Evolutionary conservation across 108 stramenopile genomes (phyloP), one percentile per base, ranked within the genome.

Genomic region (Nitzschia sp.): DNA sequence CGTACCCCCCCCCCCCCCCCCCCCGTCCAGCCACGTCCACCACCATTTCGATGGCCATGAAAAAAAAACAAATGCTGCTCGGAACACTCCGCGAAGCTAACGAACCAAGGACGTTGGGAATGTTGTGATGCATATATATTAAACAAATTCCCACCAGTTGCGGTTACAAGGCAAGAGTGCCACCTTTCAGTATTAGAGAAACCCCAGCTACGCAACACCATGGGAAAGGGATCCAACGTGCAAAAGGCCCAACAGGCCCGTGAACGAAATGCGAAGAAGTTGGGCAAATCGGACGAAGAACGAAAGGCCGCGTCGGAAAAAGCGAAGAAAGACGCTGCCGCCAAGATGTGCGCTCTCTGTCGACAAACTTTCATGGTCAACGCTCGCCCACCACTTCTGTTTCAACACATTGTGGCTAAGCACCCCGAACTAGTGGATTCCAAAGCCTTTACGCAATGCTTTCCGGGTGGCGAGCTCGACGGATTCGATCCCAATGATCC

Each of bases 191-290:
- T n/a, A n/a, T n/a, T n/a, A n/a, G n/a, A n/a, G n/a, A n/a, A n/a
- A n/a, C n/a, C n/a, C n/a, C n/a, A n/a, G n/a, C n/a, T n/a, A n/a
- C n/a, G n/a, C n/a, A n/a, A n/a, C n/a, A 74, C 30, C 46, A 94
- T 94, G 93, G 93, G 93, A 65, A 94, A 94, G 63, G 93, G 93
- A 70, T 91, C 90, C 23, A 94, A 94, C 72, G 93, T 90, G 24
- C 93, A 94, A 78, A 94, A 94, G 75, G 87, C 90, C 11, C 87
- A 88, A 77, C 59, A 60, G 28, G 90, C 93, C 28, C 85, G 91
- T 32, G 88, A 91, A 67, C 75, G 91, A 59, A 95, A 95, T 73
- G 85, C 84, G 64, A 91, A 92, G 66, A 90, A 95, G 66, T 19
- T 82, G 55, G 94, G 94, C 24, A 95, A 92, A 68, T 74, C 88